phyloP scores from a whole-genome alignment of 306 rosid genomes.

The Castanea sativa region DNA sequence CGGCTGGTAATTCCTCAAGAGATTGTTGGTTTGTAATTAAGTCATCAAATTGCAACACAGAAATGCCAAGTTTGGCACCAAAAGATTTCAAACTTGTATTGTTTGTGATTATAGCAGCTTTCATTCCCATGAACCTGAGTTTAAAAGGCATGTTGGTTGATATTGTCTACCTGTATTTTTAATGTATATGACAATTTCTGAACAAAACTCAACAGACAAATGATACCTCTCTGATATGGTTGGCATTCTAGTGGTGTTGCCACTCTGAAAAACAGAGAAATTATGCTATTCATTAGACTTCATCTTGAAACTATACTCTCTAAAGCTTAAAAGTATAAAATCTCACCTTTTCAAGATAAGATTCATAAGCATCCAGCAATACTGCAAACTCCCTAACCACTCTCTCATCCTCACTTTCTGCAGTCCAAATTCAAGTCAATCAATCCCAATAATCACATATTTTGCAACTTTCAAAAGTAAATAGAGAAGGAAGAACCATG shows the following conservation, averaged over 20 bases:
- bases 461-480: neutral
- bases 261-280: conserved; percentile 43
- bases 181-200: neutral
- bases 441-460: conserved; percentile 34
- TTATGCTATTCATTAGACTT: neutral
- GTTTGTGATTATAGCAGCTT: conserved; percentile 67
- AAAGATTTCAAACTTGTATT: conserved; percentile 61
- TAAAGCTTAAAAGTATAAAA: neutral
- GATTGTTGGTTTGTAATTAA: conserved; percentile 19
- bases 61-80: conserved; percentile 62
- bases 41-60: conserved; percentile 43
- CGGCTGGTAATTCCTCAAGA: conserved; percentile 22
- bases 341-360: conserved; percentile 40
- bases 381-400: conserved; percentile 73
- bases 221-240: conserved; percentile 70
- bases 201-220: conserved; percentile 5
- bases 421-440: conserved; percentile 67
- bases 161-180: neutral
- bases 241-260: conserved; percentile 21
- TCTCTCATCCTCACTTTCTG: conserved; percentile 88
- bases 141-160: conserved; percentile 20
- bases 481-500: neutral
- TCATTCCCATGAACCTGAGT: conserved; percentile 95
- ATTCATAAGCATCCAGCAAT: conserved; percentile 62
- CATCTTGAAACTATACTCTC: conserved; percentile 6